Percentiles rank a stretch among this genome's conserved stretches.
Evolutionary conservation across 2,329 filamentous ascomycete species (phyloP).

Genomic region (Rhexocercosporidium sp.): DNA sequence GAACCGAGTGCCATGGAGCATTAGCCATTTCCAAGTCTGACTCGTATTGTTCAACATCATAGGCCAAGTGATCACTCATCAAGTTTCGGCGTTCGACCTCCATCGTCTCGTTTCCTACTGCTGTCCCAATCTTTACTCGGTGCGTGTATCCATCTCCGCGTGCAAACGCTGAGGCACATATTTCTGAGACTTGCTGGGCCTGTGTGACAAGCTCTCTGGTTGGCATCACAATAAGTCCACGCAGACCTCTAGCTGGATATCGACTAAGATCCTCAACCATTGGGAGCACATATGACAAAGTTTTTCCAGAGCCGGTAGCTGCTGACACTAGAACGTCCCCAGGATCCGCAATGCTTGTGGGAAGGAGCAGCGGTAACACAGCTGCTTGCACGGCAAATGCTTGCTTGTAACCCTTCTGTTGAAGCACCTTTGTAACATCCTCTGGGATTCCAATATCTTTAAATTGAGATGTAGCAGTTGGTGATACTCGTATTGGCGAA

Average conservation of each 20-base stretch:
- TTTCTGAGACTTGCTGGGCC: slow-evolving; percentile 77
- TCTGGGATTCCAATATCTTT: slow-evolving; percentile 64
- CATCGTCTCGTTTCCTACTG: slow-evolving; percentile 81
- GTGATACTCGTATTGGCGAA: slow-evolving; percentile 71
- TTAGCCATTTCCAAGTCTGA: slow-evolving; percentile 47
- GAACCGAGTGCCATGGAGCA: slow-evolving; percentile 48
- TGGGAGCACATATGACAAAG: slow-evolving; percentile 86
- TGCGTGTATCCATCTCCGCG: slow-evolving; percentile 56
- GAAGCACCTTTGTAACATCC: slow-evolving; percentile 65
- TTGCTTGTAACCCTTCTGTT: slow-evolving; percentile 69
- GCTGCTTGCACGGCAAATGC: slow-evolving; percentile 83
- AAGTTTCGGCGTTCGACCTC: slow-evolving; percentile 66
- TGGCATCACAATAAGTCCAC: slow-evolving; percentile 85
- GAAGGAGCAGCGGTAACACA: slow-evolving; percentile 79
- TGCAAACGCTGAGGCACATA: slow-evolving; percentile 69
- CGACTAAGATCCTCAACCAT: slow-evolving; percentile 78
- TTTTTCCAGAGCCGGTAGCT: slow-evolving; percentile 95
- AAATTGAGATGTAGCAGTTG: slow-evolving; percentile 66
- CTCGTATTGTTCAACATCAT: slow-evolving; percentile 67
- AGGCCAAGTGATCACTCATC: slow-evolving; percentile 68
- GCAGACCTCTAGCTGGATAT: slow-evolving; percentile 67
- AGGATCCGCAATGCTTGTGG: slow-evolving; percentile 58
- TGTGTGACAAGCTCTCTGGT: slow-evolving; percentile 91
- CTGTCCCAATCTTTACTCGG: slow-evolving; percentile 78
- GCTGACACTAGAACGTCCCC: slow-evolving; percentile 91